These are phyloP conservation scores for Diutina sp. DNA, from an alignment of 1,139 yeast genomes.

Conservation along the genomic window DNA sequence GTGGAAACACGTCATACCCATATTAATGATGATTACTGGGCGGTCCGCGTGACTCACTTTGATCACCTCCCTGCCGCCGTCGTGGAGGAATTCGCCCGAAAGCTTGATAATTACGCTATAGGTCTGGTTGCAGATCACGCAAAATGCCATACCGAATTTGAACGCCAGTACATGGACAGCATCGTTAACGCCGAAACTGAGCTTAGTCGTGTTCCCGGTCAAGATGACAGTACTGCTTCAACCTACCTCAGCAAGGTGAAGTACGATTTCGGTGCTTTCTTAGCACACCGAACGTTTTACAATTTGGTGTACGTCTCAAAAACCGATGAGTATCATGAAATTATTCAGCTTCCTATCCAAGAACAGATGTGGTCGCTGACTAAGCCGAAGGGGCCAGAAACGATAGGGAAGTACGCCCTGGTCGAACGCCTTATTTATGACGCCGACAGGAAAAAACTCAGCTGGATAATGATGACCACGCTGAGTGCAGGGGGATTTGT, in stretches of 20 bases:
- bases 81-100: slow-evolving; percentile 4
- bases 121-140: slow-evolving; percentile 6
- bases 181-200: slow-evolving; percentile 2
- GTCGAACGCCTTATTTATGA: neutral
- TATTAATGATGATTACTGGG: slow-evolving; percentile 8
- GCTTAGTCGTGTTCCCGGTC: neutral
- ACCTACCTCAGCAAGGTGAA: neutral
- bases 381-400: neutral
- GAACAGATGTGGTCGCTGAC: neutral
- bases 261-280: neutral
- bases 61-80: slow-evolving; percentile 5
- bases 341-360: neutral
- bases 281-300: neutral
- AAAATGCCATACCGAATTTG: slow-evolving; percentile 7
- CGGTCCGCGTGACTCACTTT: slow-evolving; percentile 7
- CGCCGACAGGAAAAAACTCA: neutral
- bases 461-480: neutral
- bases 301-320: neutral
- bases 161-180: slow-evolving; percentile 7
- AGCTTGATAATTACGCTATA: slow-evolving; percentile 5
- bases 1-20: neutral
- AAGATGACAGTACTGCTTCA: neutral
- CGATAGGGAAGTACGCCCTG: neutral
- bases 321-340: neutral
- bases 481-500: neutral